Conservation (phyloP, 139 green algal species). For the Chlorella sorokiniana region DNA sequence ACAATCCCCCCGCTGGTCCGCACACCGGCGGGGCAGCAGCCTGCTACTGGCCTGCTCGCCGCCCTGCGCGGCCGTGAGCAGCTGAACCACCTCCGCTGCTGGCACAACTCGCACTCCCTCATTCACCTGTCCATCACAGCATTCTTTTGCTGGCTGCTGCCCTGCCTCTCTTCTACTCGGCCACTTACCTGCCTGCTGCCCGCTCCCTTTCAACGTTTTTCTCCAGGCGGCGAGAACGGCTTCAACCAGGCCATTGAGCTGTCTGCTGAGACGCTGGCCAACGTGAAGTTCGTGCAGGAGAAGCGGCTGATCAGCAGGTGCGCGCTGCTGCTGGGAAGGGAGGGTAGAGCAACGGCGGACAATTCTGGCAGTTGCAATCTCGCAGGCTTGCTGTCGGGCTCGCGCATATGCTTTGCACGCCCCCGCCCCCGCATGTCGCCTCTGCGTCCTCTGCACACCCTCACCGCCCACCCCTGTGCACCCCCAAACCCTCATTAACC, state of each 20-base stretch:
- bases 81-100: constrained; percentile 11
- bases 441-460: neutral
- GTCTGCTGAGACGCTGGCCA: constrained; percentile 91
- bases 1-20: constrained; percentile 38
- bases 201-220: neutral
- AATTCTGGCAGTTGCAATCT: neutral
- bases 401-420: no score
- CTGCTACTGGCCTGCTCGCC: neutral
- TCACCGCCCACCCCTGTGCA: neutral
- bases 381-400: no score
- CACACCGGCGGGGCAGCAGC: neutral
- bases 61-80: neutral
- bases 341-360: neutral
- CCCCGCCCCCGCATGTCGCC: no score
- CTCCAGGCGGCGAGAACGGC: constrained; percentile 93
- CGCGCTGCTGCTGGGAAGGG: neutral
- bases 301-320: constrained; percentile 69
- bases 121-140: neutral
- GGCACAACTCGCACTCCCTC: constrained; percentile 9
- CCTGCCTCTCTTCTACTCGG: neutral
- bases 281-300: constrained; percentile 99
- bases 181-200: neutral
- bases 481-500: neutral
- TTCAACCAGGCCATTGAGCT: constrained; percentile 99
- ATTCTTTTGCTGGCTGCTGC: neutral